Evolutionary conservation across 148 eudicot genomes (phyloP), one percentile per base, ranked within the genome.

Genomic region (Spergularia marina): DNA sequence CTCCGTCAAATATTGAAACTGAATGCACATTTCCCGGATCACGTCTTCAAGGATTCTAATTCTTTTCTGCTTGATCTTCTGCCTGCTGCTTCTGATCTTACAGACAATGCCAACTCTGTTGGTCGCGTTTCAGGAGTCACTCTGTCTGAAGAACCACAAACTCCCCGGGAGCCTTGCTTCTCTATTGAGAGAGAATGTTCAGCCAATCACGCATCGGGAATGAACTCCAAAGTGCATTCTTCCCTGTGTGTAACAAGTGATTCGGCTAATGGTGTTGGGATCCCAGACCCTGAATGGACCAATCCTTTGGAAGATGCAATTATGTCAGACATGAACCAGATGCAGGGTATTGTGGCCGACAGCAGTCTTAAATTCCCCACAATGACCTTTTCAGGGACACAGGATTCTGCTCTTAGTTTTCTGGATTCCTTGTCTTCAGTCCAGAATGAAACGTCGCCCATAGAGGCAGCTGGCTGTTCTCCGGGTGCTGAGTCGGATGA

Each of bases 1-100:
- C 83, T 90, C 62, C 76, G 81, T 10, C 88, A 90, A 65, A 88
- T 91, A 68, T 79, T 85, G 75, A 88, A 88, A 72, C 74, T 90
- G 58, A 74, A 85, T 79, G 57, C 81, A 72, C 80, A 94, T 67
- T 76, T 85, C 75, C 68, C 82, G 69, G 92, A 92, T 39, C 83
- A 87, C 11, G 75, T 83, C 7, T 53, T 79, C 12, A 90, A 69
- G 36, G 81, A 82, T 71, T 65, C 84, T 60, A 83, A 69, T 85
- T 77, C 84, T 59, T 87, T 87, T 75, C 70, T 88, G 78, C 80
- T 85, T 82, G 89, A 83, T 65, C 73, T 78, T 17, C 73, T 75
- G 13, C 82, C 81, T 61, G 39, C 88, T 72, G 72, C 71, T 53
- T 70, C 82, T 53, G 75, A 59, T 79, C 65, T 77, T 20, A 56